Evolutionary conservation across 148 eudicot genomes (phyloP).

Genomic region (Cornus kousa): DNA sequence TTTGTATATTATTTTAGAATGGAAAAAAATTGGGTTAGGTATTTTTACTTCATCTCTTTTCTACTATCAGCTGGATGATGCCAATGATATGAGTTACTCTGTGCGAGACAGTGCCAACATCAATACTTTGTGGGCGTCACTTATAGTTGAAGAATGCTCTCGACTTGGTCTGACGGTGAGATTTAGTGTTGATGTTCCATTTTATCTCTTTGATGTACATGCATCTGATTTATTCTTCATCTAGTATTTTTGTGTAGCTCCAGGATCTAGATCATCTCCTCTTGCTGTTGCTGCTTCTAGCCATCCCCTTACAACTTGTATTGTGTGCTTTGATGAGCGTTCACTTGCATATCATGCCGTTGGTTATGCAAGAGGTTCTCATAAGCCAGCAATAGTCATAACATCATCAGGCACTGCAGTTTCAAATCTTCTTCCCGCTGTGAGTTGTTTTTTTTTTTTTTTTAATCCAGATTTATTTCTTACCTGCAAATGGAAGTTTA

Average conservation of each 20-base stretch:
- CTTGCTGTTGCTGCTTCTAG: slow-evolving; percentile 89
- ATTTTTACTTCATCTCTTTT: slow-evolving; percentile 23
- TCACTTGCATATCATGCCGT: slow-evolving; percentile 95
- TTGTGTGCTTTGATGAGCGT: slow-evolving; percentile 88
- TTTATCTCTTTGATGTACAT: slow-evolving; percentile 11
- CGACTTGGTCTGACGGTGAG: slow-evolving; percentile 98
- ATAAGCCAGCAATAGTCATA: slow-evolving; percentile 84
- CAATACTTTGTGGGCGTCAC: slow-evolving; percentile 89
- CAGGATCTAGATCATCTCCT: slow-evolving; percentile 97
- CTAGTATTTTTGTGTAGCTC: slow-evolving; percentile 97
- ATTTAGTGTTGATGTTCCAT: slow-evolving; percentile 4
- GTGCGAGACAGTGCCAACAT: slow-evolving; percentile 60
- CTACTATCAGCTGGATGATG: slow-evolving; percentile 36
- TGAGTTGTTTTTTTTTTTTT: slow-evolving; percentile 34
- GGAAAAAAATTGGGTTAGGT: neutral
- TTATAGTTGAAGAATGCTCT: slow-evolving; percentile 87
- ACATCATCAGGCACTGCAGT: slow-evolving; percentile 98
- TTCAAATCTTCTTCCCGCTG: slow-evolving; percentile 95
- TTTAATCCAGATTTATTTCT: no score
- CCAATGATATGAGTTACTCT: slow-evolving; percentile 23
- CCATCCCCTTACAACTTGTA: slow-evolving; percentile 73
- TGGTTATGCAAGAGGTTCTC: slow-evolving; percentile 90
- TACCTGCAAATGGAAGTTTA: neutral
- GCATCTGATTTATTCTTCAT: slow-evolving; percentile 43
- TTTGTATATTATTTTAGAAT: neutral